Base-by-base conservation (phyloP, 805 yeast species). In the Kurtzmaniella cleridarum region DNA sequence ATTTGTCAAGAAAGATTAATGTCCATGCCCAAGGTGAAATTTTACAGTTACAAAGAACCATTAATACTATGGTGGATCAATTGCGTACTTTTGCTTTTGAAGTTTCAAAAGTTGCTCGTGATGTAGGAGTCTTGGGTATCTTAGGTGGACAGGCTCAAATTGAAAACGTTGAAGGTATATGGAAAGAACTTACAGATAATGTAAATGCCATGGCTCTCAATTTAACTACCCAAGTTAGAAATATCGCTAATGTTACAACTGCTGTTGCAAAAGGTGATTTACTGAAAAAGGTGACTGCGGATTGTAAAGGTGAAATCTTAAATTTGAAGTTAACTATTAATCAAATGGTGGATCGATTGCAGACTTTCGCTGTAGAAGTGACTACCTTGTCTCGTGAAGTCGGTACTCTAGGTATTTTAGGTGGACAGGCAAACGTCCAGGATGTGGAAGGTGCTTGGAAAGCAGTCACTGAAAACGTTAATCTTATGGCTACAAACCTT, bases 21-120 rank as follows among this genome's bases (percentile, higher is more conserved):
- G 95, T 87, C 11, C 91, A 86, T 59, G 95, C 95, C 6, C 95
- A 87, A 58, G 95, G 95, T 35, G 95, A 86, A 62, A 87, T 86
- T 45, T 67, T 84, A 41, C 91, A 84, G 50, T 71, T 87, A 45
- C 95, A 86, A 57, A 84, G 83, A 66, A 87, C 95, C 7, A 86
- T 86, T 52, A 87, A 87, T 55, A 78, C 89, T 42, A 87, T 85
- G 93, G 93, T 85, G 61, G 91, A 84, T 55, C 93, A 85, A 57
- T 73, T 85, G 49, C 69, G 90, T 50, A 80, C 83, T 17, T 85
- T 85, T 62, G 91, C 93, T 1, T 82, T 84, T 49, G 95, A 87
- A 59, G 95, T 86, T 28, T 80, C 91, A 2, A 77, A 89, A 44
- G 95, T 86, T 10, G 91, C 95, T 2, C 71, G 93, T 42, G 95